Base-by-base conservation (phyloP, 2,329 filamentous ascomycete genomes). In the Colletotrichum spaethianum region DNA sequence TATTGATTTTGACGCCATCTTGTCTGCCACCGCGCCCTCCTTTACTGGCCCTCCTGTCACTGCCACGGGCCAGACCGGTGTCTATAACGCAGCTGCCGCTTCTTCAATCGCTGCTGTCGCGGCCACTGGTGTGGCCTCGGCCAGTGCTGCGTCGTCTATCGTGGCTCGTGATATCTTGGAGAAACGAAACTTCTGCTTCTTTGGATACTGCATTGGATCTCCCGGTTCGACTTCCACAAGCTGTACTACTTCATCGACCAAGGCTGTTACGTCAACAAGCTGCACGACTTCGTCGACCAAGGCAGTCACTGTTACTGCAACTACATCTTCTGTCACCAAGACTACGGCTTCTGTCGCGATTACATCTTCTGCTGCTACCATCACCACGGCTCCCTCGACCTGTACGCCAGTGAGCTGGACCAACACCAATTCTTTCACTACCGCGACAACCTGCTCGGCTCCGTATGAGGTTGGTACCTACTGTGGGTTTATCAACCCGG, bases 401-500 rank as follows among this genome's bases (percentile, higher is more conserved):
- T 70, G 70, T 31, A 72, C 70, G 3, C 70, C 70, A 2, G 33
- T 64, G 23, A 72, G 52, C 53, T 72, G 70, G 70, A 42, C 53
- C 46, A 72, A 72, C 46, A 70, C 70, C 11, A 48, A 48, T 31
- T 20, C 60, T 1, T 72, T 72, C 4, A 72, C 70, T 1, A 63
- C 70, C 33, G 70, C 60, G 1, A 33, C 70, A 2, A n/a, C 23
- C 7, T 72, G 70, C 5, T 11, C 59, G 18, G 59, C 52, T 1
- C 60, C 70, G 2, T 72, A 26, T 2, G 70, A 72, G 12, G 65
- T 72, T 14, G 70, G 70, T 18, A 72, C 70, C 23, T 72, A 48
- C 53, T 72, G 70, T 1, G 70, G 70, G 1, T 72, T 72, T 18
- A 44, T 70, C 2, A 72, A 72, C 70, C 70, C 70, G 4, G 70